Percentiles rank a stretch among this genome's conserved stretches.
phyloP scores from a whole-genome alignment of 768 basidiomycete species.

The Tulasnella sp. region DNA sequence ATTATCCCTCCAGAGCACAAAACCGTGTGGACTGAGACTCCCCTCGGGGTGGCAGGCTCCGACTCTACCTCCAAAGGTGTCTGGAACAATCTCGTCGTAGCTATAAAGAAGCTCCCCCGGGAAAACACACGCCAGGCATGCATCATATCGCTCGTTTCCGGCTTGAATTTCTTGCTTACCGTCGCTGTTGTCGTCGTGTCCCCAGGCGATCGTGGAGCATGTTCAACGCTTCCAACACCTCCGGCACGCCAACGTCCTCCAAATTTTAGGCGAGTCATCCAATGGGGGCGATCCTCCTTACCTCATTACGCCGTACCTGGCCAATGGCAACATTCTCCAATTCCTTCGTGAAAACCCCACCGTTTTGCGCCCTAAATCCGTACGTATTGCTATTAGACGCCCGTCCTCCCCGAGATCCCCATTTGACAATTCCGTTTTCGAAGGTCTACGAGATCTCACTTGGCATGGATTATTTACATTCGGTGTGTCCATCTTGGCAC shows the following conservation, averaged over 20 bases:
- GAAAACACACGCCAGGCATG: background rate
- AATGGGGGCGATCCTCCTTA: background rate
- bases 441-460: constrained; percentile 4
- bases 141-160: background rate
- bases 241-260: constrained; percentile 9
- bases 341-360: background rate
- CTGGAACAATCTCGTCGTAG: constrained; percentile 4
- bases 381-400: background rate
- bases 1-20: background rate
- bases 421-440: background rate
- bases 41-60: background rate
- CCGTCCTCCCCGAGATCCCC: background rate
- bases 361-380: background rate
- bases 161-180: background rate
- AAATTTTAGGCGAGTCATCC: constrained; percentile 12
- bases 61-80: background rate
- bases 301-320: constrained; percentile 5
- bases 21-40: background rate
- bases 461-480: constrained; percentile 14
- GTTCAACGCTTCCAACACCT: background rate
- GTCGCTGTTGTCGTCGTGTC: background rate
- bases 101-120: background rate
- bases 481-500: background rate
- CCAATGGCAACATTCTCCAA: constrained; percentile 9
- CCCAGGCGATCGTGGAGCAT: background rate